Evolutionary conservation across 495 filamentous ascomycete genomes (phyloP), one percentile per base, ranked within the genome.

Genomic region (Podospora sp.): DNA sequence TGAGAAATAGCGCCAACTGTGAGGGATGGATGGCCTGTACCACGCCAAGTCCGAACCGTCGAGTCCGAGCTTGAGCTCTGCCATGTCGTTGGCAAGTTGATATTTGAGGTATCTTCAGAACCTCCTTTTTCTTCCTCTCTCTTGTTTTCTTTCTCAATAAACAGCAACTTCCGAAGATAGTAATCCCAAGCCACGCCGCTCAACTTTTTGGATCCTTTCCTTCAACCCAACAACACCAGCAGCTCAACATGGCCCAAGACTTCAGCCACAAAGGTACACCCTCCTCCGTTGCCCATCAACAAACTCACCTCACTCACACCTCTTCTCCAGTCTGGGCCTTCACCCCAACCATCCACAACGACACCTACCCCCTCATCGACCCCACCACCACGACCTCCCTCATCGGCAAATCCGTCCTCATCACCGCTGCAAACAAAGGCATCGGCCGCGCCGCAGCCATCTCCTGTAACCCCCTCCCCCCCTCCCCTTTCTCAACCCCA

Each of bases 361-460:
- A 60, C 25, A 60, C 57, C 2, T 60, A 60, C 29, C 57, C 25
- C 26, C 9, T 21, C 12, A 60, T 60, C 57, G 18, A 33, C 57
- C 57, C 57, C 24, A n/a, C 2, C 6, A 33, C 9, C 25, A 35
- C 29, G 5, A 29, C 24, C 24, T 6, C 8, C 5, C 29, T 29
- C 14, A 21, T 36, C 18, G 57, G 57, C 7, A 60, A 35, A 29
- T 33, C 57, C 8, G 14, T 60, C 20, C 29, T 60, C 26, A 36
- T 60, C 25, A 60, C 57, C 25, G 57, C 9, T 0, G 57, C 57
- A 1, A 60, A 60, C 57, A 29, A 36, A 21, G 57, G 57, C 25
- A 33, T 60, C 20, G 57, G 57, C 2, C 14, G 29, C 16, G 57
- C 57, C 9, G n/a, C 20, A 6, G 57, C 29, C 57, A 20, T 60